Conservation (phyloP, 495 filamentous ascomycete species). For the Xylaria nigripes region DNA sequence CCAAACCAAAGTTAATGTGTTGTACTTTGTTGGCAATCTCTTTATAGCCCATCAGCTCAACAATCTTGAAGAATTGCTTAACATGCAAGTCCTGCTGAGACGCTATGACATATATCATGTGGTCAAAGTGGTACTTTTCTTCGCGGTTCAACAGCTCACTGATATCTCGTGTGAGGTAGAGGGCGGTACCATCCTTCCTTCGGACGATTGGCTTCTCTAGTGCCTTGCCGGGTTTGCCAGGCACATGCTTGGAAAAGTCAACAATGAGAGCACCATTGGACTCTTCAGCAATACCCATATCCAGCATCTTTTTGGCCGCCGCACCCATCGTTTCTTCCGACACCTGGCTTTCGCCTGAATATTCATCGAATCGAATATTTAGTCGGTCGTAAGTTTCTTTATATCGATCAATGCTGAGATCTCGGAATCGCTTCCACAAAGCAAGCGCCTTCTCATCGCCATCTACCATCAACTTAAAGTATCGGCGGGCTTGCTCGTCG, state of each 20-base stretch:
- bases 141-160: constrained; percentile 51
- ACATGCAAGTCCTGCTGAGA: constrained; percentile 54
- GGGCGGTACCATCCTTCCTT: constrained; percentile 54
- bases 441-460: constrained; percentile 66
- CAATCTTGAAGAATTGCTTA: constrained; percentile 57
- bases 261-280: constrained; percentile 85
- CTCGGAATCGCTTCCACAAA: constrained; percentile 80
- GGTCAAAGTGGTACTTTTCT: constrained; percentile 57
- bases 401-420: constrained; percentile 81
- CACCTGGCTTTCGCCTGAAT: constrained; percentile 92
- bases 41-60: constrained; percentile 50
- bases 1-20: constrained; percentile 58
- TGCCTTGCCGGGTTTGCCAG: constrained; percentile 49
- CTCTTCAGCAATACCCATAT: constrained; percentile 65
- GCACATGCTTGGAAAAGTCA: constrained; percentile 70
- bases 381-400: constrained; percentile 66
- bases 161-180: constrained; percentile 61
- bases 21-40: constrained; percentile 50
- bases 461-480: constrained; percentile 91
- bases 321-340: constrained; percentile 71
- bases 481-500: constrained; percentile 58
- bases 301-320: constrained; percentile 55
- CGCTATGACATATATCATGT: constrained; percentile 63
- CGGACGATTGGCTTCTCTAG: constrained; percentile 49
- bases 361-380: constrained; percentile 90